phyloP scores from a whole-genome alignment of 257 asterid genomes.

The Solanum gandarillasii region DNA sequence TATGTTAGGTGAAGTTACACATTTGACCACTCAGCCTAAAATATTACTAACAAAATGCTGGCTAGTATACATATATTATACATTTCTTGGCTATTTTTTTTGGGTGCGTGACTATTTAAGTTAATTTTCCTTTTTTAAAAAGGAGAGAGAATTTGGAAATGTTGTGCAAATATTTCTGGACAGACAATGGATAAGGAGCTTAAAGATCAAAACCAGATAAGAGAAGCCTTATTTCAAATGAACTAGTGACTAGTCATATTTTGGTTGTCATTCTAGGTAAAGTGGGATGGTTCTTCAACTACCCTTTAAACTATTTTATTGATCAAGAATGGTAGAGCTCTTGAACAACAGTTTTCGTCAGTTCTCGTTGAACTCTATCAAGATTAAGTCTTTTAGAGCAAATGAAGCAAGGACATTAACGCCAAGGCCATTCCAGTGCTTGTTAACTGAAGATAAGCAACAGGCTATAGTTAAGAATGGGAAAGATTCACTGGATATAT shows the following conservation, averaged over 20 bases:
- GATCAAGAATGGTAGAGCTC: constrained; percentile 27
- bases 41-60: too few relatives aligned
- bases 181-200: not conserved
- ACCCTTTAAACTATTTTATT: not conserved
- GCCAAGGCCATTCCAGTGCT: constrained; percentile 30
- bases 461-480: constrained; percentile 55
- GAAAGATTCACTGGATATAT: constrained; percentile 59
- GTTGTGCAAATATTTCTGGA: not conserved
- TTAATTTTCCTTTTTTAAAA: not conserved
- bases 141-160: not conserved
- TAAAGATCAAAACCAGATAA: not conserved
- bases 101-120: not conserved
- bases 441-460: constrained; percentile 37
- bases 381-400: constrained; percentile 15
- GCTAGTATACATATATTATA: not conserved
- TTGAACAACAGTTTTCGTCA: constrained; percentile 22
- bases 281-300: not conserved
- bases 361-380: constrained; percentile 14
- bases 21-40: too few relatives aligned
- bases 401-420: constrained; percentile 12
- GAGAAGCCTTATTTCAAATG: not conserved
- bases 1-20: not conserved
- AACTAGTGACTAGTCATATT: not conserved
- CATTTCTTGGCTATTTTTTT: not conserved
- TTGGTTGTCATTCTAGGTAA: not conserved